Base-by-base conservation (phyloP, 768 basidiomycete genomes). In the Mycena latifolia region DNA sequence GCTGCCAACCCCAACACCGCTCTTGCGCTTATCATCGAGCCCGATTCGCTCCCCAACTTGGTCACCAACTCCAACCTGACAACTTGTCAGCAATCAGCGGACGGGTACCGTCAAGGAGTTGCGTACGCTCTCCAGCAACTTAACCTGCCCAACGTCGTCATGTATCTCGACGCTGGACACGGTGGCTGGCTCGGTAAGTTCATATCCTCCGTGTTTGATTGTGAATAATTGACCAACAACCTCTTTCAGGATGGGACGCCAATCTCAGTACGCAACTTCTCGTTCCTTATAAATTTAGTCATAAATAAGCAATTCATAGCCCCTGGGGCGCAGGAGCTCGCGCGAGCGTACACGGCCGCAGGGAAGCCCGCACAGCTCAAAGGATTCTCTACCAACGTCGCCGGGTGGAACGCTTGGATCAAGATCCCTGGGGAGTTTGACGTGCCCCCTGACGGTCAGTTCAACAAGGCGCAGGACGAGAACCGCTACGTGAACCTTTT, bases 151-250 rank as follows among this genome's bases (percentile, higher is more conserved):
- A 63, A 63, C 63, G 78, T 83, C 53, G 77, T 75, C 78, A 64
- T 71, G 70, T 82, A 82, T 73, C 75, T 82, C 69, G 82, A 82
- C 70, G 81, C 80, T 61, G 79, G 79, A 39, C 78, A 79, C 66
- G 78, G 76, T 58, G 80, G 82, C 55, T 83, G 82, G 82, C n/a
- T n/a, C n/a, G n/a, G n/a, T n/a, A n/a, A n/a, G n/a, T n/a, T n/a
- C n/a, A n/a, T n/a, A n/a, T n/a, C n/a, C n/a, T n/a, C n/a, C n/a
- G n/a, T n/a, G n/a, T n/a, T n/a, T n/a, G n/a, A n/a, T n/a, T n/a
- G n/a, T n/a, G n/a, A n/a, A n/a, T n/a, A n/a, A n/a, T n/a, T n/a
- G n/a, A n/a, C n/a, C n/a, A n/a, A n/a, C n/a, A n/a, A n/a, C n/a
- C n/a, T n/a, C n/a, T n/a, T n/a, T 50, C 24, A 39, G 57, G 57